Evolutionary conservation across 257 asterid genomes (phyloP).

Genomic region (Solanum pimpinellifolium): DNA sequence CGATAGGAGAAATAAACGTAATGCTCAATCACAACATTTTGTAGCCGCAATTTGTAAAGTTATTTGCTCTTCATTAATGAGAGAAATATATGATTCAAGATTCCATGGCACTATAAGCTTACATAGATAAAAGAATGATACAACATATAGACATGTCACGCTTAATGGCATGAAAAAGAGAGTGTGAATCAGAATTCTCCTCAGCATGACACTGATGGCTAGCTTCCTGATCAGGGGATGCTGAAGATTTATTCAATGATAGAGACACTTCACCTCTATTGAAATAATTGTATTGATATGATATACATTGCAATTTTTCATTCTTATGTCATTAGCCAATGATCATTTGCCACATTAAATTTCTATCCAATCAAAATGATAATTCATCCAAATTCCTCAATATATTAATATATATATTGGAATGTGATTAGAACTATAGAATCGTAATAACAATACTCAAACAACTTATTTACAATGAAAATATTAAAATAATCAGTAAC

Average conservation of each 20-base stretch:
- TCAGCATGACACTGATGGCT: not conserved
- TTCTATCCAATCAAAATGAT: not conserved
- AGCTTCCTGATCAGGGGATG: not conserved
- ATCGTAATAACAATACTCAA: too few species aligned
- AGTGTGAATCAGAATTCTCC: not conserved
- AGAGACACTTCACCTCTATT: not conserved
- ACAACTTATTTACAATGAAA: too few species aligned
- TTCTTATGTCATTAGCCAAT: not conserved
- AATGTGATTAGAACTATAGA: too few species aligned
- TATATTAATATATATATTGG: too few species aligned
- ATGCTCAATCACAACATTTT: too few species aligned
- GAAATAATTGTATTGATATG: not conserved
- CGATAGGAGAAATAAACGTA: not conserved
- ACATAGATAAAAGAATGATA: not conserved
- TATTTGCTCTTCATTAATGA: not conserved
- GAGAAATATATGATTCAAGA: not conserved
- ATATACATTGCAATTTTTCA: not conserved
- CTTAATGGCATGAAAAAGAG: not conserved
- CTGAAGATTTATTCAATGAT: not conserved
- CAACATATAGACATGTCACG: not conserved
- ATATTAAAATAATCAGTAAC: too few species aligned
- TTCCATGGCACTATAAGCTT: not conserved
- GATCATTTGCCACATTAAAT: too few species aligned
- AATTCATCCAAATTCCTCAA: too few species aligned
- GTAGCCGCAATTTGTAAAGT: not conserved